Base-by-base conservation (phyloP, 1,284 basidiomycete genomes). In the Singerocomus rubriflavus region DNA sequence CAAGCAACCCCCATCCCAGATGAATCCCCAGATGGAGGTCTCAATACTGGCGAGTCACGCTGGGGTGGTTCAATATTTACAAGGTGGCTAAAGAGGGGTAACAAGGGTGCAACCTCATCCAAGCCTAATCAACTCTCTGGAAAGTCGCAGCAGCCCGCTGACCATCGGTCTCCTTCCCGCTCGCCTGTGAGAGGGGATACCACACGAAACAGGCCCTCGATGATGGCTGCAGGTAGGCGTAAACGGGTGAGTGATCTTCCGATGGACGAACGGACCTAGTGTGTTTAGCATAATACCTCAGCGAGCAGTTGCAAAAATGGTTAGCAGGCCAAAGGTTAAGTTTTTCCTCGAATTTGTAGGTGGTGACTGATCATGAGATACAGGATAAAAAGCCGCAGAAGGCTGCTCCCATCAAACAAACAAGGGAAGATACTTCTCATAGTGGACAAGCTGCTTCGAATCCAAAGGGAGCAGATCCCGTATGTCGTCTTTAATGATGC, bases 71-170 rank as follows among this genome's bases (percentile, higher is more conserved):
- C n/a, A 2, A 44, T 12, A 9, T 16, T 26, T 1, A 44, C 4
- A 16, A 8, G 5, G 25, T 44, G 21, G 42, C 25, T 11, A 16
- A 6, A n/a, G 5, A 44, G 9, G 43, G 5, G 0, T 2, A 9
- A 17, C 7, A 9, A 17, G n/a, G 3, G 4, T 0, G 1, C 12
- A 0, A 1, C 12, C 5, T 41, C 11, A 4, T n/a, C n/a, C 1
- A 2, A 26, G 3, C 7, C 14, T 8, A 36, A 8, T 1, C 35
- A 0, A 9, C 6, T 1, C 16, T 26, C 14, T 0, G 11, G 34
- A 13, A 38, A 40, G 7, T 6, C 11, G 1, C n/a, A 2, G 6
- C 1, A 12, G 7, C 21, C 14, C 5, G 14, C 13, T 3, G 2
- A 17, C 6, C 43, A 1, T 14, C 43, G 5, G 7, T 6, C 35